phyloP scores from a whole-genome alignment of 192 early-diverging fungal species.

The Coemansia sp. region DNA sequence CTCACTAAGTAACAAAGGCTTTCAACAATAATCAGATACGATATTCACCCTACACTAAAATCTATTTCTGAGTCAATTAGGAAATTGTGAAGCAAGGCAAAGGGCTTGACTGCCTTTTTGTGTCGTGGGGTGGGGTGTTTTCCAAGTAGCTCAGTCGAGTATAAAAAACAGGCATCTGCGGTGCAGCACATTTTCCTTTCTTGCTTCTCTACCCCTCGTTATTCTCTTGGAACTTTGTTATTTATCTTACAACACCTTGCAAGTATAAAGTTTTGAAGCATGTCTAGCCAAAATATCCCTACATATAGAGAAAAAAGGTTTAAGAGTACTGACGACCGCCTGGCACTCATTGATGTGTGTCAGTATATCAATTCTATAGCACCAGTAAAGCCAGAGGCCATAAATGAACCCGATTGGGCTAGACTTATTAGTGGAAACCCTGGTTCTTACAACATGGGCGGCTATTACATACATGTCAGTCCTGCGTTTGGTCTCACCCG shows the following conservation, averaged over 20 bases:
- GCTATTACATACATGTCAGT: not conserved
- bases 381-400: not conserved
- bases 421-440: not conserved
- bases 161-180: no score
- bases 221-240: not conserved
- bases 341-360: not conserved
- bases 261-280: not conserved
- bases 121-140: no score
- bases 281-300: not conserved
- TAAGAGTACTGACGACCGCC: not conserved
- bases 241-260: not conserved
- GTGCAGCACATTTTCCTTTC: not conserved
- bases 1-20: no score
- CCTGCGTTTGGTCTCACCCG: no score
- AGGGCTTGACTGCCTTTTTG: not conserved
- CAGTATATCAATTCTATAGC: not conserved
- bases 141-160: no score
- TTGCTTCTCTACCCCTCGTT: not conserved
- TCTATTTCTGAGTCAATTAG: no score
- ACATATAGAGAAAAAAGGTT: not conserved
- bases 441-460: not conserved
- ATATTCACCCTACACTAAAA: no score
- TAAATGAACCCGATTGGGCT: not conserved
- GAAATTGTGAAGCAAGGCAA: not conserved
- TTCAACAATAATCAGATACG: no score